Conservation (phyloP, 1,139 yeast genomes). For the Geotrichum aggregatum region DNA sequence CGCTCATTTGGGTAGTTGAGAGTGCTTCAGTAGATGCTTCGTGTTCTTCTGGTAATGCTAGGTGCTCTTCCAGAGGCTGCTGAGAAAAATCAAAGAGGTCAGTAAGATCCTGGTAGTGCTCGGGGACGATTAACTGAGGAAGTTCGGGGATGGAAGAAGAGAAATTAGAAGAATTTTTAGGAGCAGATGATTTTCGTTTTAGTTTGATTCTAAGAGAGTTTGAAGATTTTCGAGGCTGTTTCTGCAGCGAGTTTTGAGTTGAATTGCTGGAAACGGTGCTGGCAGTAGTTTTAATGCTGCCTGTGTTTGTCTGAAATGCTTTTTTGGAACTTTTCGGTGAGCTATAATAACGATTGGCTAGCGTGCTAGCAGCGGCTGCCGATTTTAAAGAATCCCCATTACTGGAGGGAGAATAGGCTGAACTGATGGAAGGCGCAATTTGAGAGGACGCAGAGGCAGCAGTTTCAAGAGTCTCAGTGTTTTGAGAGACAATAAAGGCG, state of each 20-base stretch:
- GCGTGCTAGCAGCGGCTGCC: background rate
- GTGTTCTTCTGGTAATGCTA: background rate
- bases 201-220: background rate
- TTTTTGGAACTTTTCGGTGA: background rate
- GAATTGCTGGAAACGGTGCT: background rate
- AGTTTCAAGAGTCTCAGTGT: too few relatives aligned
- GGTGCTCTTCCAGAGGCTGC: background rate
- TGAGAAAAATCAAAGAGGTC: constrained; percentile 9
- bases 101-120: constrained; percentile 14
- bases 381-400: background rate
- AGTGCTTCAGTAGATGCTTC: too few relatives aligned
- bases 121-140: constrained; percentile 12
- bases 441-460: too few relatives aligned
- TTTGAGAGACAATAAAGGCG: too few relatives aligned
- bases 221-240: background rate
- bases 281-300: background rate
- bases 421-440: too few relatives aligned
- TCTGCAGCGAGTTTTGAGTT: background rate
- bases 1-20: too few relatives aligned
- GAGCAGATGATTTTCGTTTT: background rate
- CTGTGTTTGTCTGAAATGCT: background rate
- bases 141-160: constrained; percentile 11
- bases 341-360: too few relatives aligned
- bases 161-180: background rate
- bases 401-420: too few relatives aligned